Percentiles rank a stretch among this genome's conserved stretches.
These are phyloP conservation scores for Chaetomiaceae sp. DNA, from an alignment of 2,329 filamentous ascomycete genomes.

Conservation along the genomic window DNA sequence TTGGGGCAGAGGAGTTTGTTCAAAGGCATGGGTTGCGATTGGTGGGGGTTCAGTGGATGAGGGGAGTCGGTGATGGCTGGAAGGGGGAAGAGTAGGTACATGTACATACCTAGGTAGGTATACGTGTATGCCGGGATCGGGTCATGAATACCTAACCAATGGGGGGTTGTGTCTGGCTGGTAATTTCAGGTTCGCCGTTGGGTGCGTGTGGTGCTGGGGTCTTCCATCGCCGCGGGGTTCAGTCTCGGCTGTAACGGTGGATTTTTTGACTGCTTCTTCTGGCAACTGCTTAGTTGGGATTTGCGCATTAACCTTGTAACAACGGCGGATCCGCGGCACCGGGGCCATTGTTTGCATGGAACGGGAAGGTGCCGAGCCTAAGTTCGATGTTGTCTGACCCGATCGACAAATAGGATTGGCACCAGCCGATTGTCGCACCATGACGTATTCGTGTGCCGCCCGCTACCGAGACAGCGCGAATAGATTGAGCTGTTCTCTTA, in stretches of 20 bases:
- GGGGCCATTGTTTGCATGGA: background rate
- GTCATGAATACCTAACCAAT: too few relatives aligned
- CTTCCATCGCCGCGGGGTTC: too few relatives aligned
- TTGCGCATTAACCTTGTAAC: background rate
- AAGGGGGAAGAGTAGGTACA: background rate
- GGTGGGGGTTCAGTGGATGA: conserved; percentile 12
- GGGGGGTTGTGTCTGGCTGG: too few relatives aligned
- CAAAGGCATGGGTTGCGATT: conserved; percentile 1
- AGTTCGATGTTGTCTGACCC: background rate
- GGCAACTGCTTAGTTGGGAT: background rate
- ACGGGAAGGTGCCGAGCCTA: conserved; percentile 12
- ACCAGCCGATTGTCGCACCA: background rate
- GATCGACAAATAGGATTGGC: background rate
- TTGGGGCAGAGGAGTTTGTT: conserved; percentile 5
- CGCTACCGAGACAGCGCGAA: too few relatives aligned
- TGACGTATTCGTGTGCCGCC: conserved; percentile 8
- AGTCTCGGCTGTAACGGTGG: too few relatives aligned
- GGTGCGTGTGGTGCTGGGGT: too few relatives aligned
- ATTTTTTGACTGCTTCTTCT: background rate
- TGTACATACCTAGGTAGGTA: too few relatives aligned
- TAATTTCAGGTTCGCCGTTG: too few relatives aligned
- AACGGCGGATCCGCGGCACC: background rate
- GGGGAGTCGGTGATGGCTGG: conserved; percentile 12
- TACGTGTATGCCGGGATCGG: too few relatives aligned
- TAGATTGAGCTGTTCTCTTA: too few relatives aligned